Conservation (phyloP, 371 early-diverging fungal species). For the Encephalitozoon intestinalis region DNA sequence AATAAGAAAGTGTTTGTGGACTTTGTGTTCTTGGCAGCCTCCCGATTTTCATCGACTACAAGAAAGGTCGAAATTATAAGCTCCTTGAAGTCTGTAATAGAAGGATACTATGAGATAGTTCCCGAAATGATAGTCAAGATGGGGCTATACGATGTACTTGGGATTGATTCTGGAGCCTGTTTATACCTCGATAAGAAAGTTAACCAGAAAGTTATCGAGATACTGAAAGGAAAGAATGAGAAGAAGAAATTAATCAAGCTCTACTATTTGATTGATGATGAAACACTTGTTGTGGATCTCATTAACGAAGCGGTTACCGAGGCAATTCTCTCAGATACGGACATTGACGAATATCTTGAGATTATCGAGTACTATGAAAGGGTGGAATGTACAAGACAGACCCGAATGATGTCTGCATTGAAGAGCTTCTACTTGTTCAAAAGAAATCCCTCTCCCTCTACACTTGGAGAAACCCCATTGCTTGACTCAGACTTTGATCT, state of each 20-base stretch:
- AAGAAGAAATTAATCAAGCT: constrained; percentile 43
- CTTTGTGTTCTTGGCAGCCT: constrained; percentile 40
- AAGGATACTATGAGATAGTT: constrained; percentile 30
- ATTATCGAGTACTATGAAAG: constrained; percentile 21
- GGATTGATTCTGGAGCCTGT: neutral
- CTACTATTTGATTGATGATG: constrained; percentile 34
- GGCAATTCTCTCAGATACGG: constrained; percentile 31
- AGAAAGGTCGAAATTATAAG: constrained; percentile 44
- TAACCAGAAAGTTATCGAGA: constrained; percentile 8
- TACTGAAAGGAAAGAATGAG: constrained; percentile 36
- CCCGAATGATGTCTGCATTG: constrained; percentile 10
- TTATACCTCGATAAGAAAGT: constrained; percentile 29
- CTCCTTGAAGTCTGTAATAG: constrained; percentile 19
- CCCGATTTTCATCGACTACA: constrained; percentile 1
- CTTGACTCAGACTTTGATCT: constrained; percentile 16
- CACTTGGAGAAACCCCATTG: constrained; percentile 19
- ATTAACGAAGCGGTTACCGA: constrained; percentile 38
- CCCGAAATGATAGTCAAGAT: constrained; percentile 49
- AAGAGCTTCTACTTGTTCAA: constrained; percentile 37
- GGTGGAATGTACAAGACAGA: neutral
- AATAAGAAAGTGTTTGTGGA: constrained; percentile 41
- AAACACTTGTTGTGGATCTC: constrained; percentile 14
- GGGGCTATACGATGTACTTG: constrained; percentile 44
- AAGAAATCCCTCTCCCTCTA: constrained; percentile 4
- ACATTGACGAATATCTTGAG: constrained; percentile 24